Evolutionary conservation across 2,329 filamentous ascomycete species (phyloP), one percentile per base, ranked within the genome.

Genomic region (Calycina marina): DNA sequence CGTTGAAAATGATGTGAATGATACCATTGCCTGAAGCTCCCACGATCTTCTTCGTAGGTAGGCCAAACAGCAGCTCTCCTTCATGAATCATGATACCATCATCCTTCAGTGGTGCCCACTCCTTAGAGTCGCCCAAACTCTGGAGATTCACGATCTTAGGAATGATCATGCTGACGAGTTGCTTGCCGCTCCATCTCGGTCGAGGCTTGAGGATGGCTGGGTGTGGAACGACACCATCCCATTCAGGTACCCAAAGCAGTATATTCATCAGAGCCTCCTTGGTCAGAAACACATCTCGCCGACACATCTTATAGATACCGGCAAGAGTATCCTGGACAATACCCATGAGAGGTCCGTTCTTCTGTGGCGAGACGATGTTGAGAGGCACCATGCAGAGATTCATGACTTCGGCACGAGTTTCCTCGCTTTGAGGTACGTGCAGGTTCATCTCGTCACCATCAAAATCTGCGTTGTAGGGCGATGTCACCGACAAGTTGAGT

Each of bases 381-480:
- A 90, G 71, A 1, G 90, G 90, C n/a, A 99, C 90, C 69, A 96
- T 79, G 56, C 88, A 96, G 10, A 99, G 71, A 54, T 96, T 79
- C 56, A 76, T 83, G 46, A 98, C 74, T 57, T 99, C 90, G 28
- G 92, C 85, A 39, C 90, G 80, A 18, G 92, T 92, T 58, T 99
- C 92, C 53, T 98, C 86, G 22, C 82, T 90, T 53, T 99, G 90
- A 4, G 90, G 92, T 32, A 98, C 92, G 69, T 99, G 90, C 61
- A 99, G 73, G 55, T 99, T 99, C 90, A 99, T 99, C 60, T 99
- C 90, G 56, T 98, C 90, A 61, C 90, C 90, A 53, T 98, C 90
- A 61, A 98, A 98, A 81, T 98, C 90, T 48, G 90, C 90, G 62
- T 99, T 99, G 67, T 99, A 99, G 0, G 90, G 90, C 16, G 86